Evolutionary conservation across 208 protist genomes (phyloP).

Genomic region (Lotmaria passim): DNA sequence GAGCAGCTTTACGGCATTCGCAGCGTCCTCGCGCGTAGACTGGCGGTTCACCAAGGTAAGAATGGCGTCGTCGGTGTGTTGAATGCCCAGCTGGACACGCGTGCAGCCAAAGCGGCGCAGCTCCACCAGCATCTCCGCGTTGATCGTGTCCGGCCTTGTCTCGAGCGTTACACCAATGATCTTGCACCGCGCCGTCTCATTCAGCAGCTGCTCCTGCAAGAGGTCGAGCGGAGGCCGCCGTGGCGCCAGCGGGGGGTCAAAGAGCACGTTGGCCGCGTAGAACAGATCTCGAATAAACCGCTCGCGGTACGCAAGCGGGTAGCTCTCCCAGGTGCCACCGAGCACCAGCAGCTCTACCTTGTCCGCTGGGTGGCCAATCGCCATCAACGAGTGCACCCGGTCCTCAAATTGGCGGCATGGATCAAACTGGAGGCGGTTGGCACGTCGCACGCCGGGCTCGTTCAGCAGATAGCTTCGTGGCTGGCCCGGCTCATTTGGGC

Average conservation of each 20-base stretch:
- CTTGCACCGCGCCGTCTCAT: conserved; percentile 92
- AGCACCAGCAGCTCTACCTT: conserved; percentile 99
- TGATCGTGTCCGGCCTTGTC: conserved; percentile 98
- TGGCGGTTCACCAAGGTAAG: conserved; percentile 93
- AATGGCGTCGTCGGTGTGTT: conserved; percentile 98
- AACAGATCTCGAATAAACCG: conserved; percentile 89
- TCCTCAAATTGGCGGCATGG: conserved; percentile 83
- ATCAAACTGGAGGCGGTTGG: conserved; percentile 86
- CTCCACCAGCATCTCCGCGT: conserved; percentile 91
- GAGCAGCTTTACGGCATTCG: conserved; percentile 93
- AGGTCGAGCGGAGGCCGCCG: conserved; percentile 65
- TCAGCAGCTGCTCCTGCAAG: conserved; percentile 90
- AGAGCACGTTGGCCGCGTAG: conserved; percentile 89
- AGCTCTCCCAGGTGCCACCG: conserved; percentile 99
- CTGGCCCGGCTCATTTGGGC: conserved; percentile 91
- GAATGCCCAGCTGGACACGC: conserved; percentile 98
- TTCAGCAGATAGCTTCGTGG: conserved; percentile 91
- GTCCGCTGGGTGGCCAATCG: conserved; percentile 89
- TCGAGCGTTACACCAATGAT: conserved; percentile 99
- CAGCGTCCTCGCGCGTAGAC: conserved; percentile 94
- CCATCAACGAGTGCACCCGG: conserved; percentile 75
- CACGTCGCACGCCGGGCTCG: conserved; percentile 89
- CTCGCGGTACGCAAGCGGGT: conserved; percentile 94
- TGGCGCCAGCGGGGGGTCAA: conserved; percentile 35
- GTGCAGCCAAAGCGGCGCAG: conserved; percentile 95